phyloP scores from a whole-genome alignment of 306 rosid genomes.

The Medicago lupulina region DNA sequence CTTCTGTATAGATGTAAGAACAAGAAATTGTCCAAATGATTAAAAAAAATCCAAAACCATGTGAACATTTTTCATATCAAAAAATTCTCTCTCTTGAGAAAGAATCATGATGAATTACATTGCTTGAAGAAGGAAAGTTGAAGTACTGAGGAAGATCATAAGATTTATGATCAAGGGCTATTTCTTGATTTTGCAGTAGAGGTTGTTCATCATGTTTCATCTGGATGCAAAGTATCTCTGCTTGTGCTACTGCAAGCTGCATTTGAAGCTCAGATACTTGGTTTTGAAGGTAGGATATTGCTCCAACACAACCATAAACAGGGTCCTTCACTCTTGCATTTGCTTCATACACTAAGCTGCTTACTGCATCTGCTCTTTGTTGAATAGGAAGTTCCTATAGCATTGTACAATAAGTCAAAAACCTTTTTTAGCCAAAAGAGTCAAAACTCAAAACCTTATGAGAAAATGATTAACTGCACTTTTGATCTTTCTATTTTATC shows the following conservation, averaged over 20 bases:
- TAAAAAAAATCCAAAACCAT: slow-evolving; percentile 15
- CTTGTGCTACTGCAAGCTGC: slow-evolving; percentile 94
- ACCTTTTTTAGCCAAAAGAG: neutral
- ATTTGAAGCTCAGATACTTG: slow-evolving; percentile 88
- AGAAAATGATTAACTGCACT: too few species aligned
- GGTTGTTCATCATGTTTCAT: slow-evolving; percentile 70
- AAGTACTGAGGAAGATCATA: slow-evolving; percentile 59
- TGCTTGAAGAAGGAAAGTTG: slow-evolving; percentile 63
- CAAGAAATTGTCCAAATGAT: neutral
- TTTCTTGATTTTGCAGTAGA: slow-evolving; percentile 39
- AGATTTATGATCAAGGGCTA: slow-evolving; percentile 48
- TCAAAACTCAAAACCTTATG: neutral
- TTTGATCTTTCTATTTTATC: too few species aligned
- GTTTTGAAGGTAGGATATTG: slow-evolving; percentile 76
- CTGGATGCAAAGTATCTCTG: slow-evolving; percentile 85
- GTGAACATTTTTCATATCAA: slow-evolving; percentile 46
- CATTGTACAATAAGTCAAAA: neutral
- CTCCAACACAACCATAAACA: slow-evolving; percentile 93
- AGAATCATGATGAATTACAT: slow-evolving; percentile 69
- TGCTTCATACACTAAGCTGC: slow-evolving; percentile 91
- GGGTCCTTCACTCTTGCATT: slow-evolving; percentile 88
- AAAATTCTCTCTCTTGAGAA: slow-evolving; percentile 58
- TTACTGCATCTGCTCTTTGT: slow-evolving; percentile 88
- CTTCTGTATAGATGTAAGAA: neutral
- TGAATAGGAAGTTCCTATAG: slow-evolving; percentile 73